Base-by-base conservation (phyloP, 2,329 filamentous ascomycete species). In the Phialophora macrospora region DNA sequence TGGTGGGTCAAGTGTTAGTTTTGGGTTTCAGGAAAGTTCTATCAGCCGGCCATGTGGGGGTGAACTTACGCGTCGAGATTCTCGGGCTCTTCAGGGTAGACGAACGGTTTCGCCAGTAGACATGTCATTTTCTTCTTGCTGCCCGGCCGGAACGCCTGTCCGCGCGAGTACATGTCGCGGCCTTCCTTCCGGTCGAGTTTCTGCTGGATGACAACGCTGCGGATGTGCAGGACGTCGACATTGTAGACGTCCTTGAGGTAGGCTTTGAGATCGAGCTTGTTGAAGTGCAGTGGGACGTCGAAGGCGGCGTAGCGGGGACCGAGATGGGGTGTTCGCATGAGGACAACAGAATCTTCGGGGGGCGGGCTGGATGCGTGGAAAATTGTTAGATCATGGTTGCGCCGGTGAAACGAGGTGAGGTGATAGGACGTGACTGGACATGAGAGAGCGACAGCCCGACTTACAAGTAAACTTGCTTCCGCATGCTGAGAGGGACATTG, bases 221-320 rank as follows among this genome's bases (percentile, higher is more conserved):
- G 90, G 68, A 98, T 88, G 71, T 83, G 83, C 60, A 87, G 81
- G 61, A 89, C 87, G 70, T 88, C 85, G 68, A 98, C 88, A 67
- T 85, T 84, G 83, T 99, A 99, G 51, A 86, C 86, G 78, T 96
- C 88, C 81, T 87, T 91, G 68, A 99, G 89, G 82, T 98, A 99
- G 82, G 97, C 93, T 78, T 93, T 91, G 49, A 99, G 82, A 78
- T 99, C 95, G 79, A 98, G 89, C 81, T 99, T 99, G 84, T 92
- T 96, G 84, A 97, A 93, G 73, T 87, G 88, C 73, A 98, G 85
- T 11, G 95, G 95, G 34, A 97, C 94, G 74, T 89, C 85, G 86
- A 99, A 99, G 73, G 88, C 90, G 69, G 94, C 95, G 77, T 91
- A 92, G 77, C 88, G 90, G 22, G 93, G 88, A 7, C 91, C 89